Evolutionary conservation across 2,329 filamentous ascomycete genomes (phyloP).

Genomic region (Microascus cirrosus): DNA sequence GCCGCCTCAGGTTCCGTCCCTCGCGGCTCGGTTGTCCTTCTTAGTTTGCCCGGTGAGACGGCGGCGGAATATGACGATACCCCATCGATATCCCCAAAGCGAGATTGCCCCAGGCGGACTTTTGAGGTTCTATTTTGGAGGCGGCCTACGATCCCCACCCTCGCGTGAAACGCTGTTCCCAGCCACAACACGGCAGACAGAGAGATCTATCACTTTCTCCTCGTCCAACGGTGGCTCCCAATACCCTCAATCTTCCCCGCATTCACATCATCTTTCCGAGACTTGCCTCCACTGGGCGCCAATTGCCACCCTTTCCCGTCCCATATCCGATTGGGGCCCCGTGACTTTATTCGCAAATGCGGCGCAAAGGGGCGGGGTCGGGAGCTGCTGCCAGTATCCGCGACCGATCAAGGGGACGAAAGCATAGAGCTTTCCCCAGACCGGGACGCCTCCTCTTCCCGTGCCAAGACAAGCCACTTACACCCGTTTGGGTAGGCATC

Average conservation of each 20-base stretch:
- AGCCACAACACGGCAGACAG: not conserved
- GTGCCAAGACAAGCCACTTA: constrained; percentile 1
- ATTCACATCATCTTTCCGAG: not conserved
- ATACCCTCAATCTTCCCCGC: not conserved
- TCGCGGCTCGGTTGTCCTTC: too few relatives aligned
- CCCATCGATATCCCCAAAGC: not conserved
- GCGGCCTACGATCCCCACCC: not conserved
- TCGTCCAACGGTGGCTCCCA: not conserved
- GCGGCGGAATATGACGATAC: not conserved
- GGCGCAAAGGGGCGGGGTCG: not conserved
- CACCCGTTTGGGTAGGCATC: not conserved
- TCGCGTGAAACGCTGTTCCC: not conserved
- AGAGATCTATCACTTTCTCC: not conserved
- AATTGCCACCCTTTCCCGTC: not conserved
- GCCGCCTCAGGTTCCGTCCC: too few relatives aligned
- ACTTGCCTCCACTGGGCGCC: not conserved
- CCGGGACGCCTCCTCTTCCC: not conserved
- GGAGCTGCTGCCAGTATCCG: not conserved
- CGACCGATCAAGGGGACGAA: not conserved
- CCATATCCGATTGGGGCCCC: not conserved
- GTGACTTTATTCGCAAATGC: not conserved
- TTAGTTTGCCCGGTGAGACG: too few relatives aligned
- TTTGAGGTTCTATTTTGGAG: not conserved
- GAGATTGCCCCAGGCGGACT: not conserved
- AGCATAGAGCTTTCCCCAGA: not conserved